Percentiles rank a stretch among this genome's conserved stretches.
phyloP scores from a whole-genome alignment of 768 basidiomycete genomes.

The Amylocystis lapponica region DNA sequence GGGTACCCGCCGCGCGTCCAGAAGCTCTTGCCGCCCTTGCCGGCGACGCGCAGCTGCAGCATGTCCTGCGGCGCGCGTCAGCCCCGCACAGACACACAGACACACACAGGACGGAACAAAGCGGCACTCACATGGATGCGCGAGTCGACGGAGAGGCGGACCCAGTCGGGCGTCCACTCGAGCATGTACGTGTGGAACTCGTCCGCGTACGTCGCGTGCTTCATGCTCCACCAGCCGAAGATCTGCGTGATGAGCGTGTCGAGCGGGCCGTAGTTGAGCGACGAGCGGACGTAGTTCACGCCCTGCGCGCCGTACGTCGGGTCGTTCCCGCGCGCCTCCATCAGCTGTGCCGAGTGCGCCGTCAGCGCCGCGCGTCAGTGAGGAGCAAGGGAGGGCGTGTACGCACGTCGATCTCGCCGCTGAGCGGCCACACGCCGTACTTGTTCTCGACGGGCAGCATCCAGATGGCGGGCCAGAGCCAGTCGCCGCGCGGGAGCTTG shows the following conservation, averaged over 20 bases:
- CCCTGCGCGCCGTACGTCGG: slow-evolving; percentile 38
- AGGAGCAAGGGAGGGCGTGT: background rate
- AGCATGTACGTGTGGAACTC: slow-evolving; percentile 50
- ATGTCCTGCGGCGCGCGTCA: slow-evolving; percentile 38
- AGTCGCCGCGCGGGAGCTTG: slow-evolving; percentile 40
- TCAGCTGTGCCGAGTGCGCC: slow-evolving; percentile 35
- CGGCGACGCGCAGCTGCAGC: slow-evolving; percentile 43
- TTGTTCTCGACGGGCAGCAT: slow-evolving; percentile 40
- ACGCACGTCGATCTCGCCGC: slow-evolving; percentile 56
- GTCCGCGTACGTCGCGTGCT: slow-evolving; percentile 41
- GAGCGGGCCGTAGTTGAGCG: slow-evolving; percentile 66
- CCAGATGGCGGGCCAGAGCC: slow-evolving; percentile 40
- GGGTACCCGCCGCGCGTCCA: slow-evolving; percentile 50
- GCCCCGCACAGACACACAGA: background rate
- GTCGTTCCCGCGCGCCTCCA: slow-evolving; percentile 47
- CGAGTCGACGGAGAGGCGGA: slow-evolving; percentile 50
- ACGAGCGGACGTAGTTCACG: slow-evolving; percentile 44
- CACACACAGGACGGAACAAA: background rate
- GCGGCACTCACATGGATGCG: too few species aligned
- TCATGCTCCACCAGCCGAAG: slow-evolving; percentile 38
- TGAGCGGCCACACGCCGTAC: slow-evolving; percentile 48
- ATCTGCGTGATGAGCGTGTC: slow-evolving; percentile 34
- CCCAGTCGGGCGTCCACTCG: slow-evolving; percentile 54
- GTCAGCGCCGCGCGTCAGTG: background rate
- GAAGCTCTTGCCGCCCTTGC: slow-evolving; percentile 40